These are phyloP conservation scores for Hibiscus mutabilis DNA, from an alignment of 345 rosid species.

Conservation along the genomic window DNA sequence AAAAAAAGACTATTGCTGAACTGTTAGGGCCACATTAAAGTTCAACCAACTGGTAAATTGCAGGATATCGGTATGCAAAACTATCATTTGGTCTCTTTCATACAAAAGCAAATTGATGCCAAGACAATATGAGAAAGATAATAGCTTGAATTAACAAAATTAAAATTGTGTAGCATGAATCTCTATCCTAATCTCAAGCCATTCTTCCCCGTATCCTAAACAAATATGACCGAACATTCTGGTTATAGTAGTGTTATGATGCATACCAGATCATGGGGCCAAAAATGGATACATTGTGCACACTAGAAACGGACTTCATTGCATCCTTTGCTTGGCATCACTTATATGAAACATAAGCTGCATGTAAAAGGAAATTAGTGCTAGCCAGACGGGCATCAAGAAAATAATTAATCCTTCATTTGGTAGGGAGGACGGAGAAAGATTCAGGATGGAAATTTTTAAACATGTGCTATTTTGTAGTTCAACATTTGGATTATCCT, in stretches of 20 bases:
- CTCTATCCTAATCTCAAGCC: not conserved
- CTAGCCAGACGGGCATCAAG: not conserved
- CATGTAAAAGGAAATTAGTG: constrained; percentile 12
- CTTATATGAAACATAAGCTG: constrained; percentile 73
- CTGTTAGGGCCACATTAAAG: not conserved
- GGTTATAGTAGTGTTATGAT: not conserved
- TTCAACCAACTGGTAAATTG: not conserved
- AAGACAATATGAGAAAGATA: not conserved
- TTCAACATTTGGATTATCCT: too few relatives aligned
- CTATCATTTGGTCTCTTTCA: not conserved
- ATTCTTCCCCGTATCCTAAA: not conserved
- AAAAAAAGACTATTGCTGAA: not conserved
- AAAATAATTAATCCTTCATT: not conserved
- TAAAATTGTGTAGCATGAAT: not conserved
- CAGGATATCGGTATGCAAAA: not conserved
- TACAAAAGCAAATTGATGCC: not conserved
- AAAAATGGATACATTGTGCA: constrained; percentile 16
- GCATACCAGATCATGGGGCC: not conserved
- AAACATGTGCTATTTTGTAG: not conserved
- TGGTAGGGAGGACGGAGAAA: not conserved
- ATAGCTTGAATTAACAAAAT: not conserved
- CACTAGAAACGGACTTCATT: constrained; percentile 13
- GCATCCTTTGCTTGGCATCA: constrained; percentile 34
- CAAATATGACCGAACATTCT: not conserved
- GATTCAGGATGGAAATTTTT: too few relatives aligned